A percentile compares a stretch with the other conserved stretches of the same genome.
Conservation (phyloP, 2,329 filamentous ascomycete species). For the Phyllosticta citrichinensis region DNA sequence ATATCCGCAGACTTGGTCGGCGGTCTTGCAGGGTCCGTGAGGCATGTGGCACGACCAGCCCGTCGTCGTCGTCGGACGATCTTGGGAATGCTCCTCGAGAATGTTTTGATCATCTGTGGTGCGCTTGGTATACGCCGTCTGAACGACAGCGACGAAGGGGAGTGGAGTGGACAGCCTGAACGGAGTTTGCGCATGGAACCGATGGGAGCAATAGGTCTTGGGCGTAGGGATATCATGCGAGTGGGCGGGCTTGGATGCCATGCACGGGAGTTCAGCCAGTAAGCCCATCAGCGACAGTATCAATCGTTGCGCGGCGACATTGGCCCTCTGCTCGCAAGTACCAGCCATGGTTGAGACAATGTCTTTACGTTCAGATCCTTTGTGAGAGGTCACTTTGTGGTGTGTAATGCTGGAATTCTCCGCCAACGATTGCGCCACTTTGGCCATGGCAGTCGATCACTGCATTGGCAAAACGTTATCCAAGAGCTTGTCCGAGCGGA, state of each 20-base stretch:
- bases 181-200: background rate
- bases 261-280: background rate
- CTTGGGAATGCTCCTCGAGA: background rate
- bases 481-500: background rate
- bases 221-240: background rate
- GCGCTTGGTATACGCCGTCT: background rate
- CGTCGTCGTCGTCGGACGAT: background rate
- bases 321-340: background rate
- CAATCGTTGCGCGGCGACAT: background rate
- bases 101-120: background rate
- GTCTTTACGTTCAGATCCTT: background rate
- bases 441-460: background rate
- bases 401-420: background rate
- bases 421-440: background rate
- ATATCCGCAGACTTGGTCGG: background rate
- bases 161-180: background rate
- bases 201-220: background rate
- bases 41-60: background rate
- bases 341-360: background rate
- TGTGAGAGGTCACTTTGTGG: background rate
- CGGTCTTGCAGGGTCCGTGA: background rate
- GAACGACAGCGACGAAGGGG: background rate
- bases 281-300: background rate
- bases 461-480: background rate
- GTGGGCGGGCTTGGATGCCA: background rate